Evolutionary conservation across 2,329 filamentous ascomycete species (phyloP).

Genomic region (Pseudomassariella vexata): DNA sequence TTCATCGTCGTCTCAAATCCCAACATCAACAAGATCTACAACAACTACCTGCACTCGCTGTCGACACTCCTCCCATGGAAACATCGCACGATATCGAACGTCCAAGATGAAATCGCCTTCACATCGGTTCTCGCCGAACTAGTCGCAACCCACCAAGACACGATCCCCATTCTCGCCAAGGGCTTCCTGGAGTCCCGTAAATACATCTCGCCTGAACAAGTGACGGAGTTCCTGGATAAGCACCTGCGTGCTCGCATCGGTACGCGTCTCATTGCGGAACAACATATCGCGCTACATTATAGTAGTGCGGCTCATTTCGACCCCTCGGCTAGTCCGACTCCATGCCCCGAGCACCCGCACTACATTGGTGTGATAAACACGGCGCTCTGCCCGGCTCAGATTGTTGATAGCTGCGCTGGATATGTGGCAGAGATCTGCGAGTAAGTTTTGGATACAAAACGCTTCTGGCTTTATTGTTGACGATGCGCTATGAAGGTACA

Average conservation of each 20-base stretch:
- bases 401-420: slow-evolving; percentile 77
- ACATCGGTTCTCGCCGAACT: slow-evolving; percentile 90
- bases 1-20: slow-evolving; percentile 99
- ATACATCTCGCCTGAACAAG: slow-evolving; percentile 76
- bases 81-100: slow-evolving; percentile 60
- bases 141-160: slow-evolving; percentile 91
- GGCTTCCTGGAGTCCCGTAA: slow-evolving; percentile 91
- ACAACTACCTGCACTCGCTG: slow-evolving; percentile 91
- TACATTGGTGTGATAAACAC: slow-evolving; percentile 98
- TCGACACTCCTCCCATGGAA: slow-evolving; percentile 84
- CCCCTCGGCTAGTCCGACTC: slow-evolving; percentile 41
- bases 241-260: slow-evolving; percentile 92
- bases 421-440: slow-evolving; percentile 97
- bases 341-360: slow-evolving; percentile 47
- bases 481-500: too few relatives aligned
- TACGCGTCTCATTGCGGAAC: slow-evolving; percentile 88
- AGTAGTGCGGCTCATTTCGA: slow-evolving; percentile 65
- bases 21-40: slow-evolving; percentile 89
- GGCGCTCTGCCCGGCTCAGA: slow-evolving; percentile 70
- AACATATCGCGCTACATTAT: slow-evolving; percentile 87
- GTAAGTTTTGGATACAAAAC: too few relatives aligned
- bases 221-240: slow-evolving; percentile 89
- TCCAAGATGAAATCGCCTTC: slow-evolving; percentile 86
- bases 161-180: slow-evolving; percentile 84
- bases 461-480: too few relatives aligned